phyloP scores from a whole-genome alignment of 2,329 filamentous ascomycete species.

The Emericellopsis cladophorae region DNA sequence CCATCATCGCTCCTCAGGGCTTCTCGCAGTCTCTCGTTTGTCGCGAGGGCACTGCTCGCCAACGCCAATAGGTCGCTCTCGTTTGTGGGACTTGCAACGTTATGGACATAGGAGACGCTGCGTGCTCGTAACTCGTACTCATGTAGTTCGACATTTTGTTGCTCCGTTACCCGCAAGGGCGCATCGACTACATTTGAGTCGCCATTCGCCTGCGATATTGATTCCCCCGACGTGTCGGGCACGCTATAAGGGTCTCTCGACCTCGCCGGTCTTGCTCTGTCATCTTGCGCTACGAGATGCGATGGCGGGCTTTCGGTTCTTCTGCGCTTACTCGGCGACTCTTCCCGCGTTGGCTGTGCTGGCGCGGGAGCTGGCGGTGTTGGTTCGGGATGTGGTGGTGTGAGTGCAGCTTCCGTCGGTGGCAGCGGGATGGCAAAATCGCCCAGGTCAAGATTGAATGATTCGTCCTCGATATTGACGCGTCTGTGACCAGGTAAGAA shows the following conservation, averaged over 20 bases:
- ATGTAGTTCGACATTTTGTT: too few relatives aligned
- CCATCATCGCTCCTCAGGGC: conserved; percentile 18
- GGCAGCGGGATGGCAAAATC: conserved; percentile 19
- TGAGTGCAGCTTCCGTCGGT: conserved; percentile 6
- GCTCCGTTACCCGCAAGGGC: background rate
- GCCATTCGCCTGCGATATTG: conserved; percentile 6
- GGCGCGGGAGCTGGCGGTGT: conserved; percentile 7
- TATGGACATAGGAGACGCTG: too few relatives aligned
- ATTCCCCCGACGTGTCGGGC: conserved; percentile 16
- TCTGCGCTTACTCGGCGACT: too few relatives aligned
- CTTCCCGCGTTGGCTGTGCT: background rate
- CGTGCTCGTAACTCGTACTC: too few relatives aligned
- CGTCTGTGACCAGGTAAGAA: conserved; percentile 21
- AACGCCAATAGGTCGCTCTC: too few relatives aligned
- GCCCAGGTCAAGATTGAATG: conserved; percentile 41
- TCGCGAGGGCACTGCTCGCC: conserved; percentile 17
- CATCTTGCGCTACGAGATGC: too few relatives aligned
- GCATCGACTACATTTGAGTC: background rate
- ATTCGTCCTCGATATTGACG: conserved; percentile 45
- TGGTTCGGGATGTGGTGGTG: conserved; percentile 19
- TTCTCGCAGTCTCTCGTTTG: conserved; percentile 29
- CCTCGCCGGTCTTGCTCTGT: too few relatives aligned
- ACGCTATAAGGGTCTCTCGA: conserved; percentile 11
- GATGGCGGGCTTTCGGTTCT: too few relatives aligned
- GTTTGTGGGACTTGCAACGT: background rate